Evolutionary conservation across 148 eudicot genomes (phyloP).

Genomic region (Bassia scoparia): DNA sequence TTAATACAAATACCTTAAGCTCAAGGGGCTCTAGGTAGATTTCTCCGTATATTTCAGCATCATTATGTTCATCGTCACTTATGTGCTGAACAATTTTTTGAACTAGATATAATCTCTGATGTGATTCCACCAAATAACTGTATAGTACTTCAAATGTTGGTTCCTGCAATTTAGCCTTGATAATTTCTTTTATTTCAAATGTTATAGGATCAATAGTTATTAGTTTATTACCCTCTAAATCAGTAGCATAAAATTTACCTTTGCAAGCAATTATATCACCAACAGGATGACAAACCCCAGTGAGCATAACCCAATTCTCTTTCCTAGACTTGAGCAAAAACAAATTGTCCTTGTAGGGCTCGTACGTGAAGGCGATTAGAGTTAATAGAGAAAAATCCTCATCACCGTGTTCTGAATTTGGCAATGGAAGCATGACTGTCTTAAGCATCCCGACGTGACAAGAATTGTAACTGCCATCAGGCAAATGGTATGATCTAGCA

Average conservation of each 20-base stretch:
- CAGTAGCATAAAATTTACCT: not conserved
- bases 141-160: not conserved
- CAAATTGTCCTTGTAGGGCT: not conserved
- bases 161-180: not conserved
- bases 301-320: not conserved
- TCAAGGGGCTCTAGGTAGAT: not conserved
- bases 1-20: not conserved
- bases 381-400: not conserved
- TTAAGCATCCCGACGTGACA: too few relatives aligned
- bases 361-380: not conserved
- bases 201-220: not conserved
- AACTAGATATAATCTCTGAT: not conserved
- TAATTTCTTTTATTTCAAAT: not conserved
- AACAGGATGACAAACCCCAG: not conserved
- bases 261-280: not conserved
- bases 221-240: not conserved
- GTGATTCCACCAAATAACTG: not conserved
- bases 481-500: not conserved
- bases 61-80: too few relatives aligned
- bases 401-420: not conserved
- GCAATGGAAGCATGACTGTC: not conserved
- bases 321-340: not conserved
- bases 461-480: too few relatives aligned
- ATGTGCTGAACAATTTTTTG: not conserved
- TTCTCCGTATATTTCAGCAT: not conserved